A percentile compares a stretch with the other conserved stretches of the same genome.
Conservation (phyloP, 75 land plant genomes). For the Sequoia sempervirens region DNA sequence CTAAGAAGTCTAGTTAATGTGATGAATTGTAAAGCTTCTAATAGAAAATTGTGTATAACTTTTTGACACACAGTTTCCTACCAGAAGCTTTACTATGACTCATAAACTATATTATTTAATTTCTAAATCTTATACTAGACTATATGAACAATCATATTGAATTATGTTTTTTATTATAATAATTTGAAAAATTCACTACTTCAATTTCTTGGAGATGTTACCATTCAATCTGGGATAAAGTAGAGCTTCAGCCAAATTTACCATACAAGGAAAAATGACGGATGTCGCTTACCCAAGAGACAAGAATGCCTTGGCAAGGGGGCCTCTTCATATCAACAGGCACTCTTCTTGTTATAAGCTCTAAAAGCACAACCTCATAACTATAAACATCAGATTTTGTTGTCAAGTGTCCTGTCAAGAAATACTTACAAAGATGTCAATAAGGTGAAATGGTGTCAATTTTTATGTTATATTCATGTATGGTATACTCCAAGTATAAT, state of each 20-base stretch:
- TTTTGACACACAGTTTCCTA: too few species aligned
- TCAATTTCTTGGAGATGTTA: conserved; percentile 5
- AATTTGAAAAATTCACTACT: background rate
- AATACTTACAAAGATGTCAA: conserved; percentile 13
- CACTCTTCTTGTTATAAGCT: conserved; percentile 59
- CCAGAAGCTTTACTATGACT: too few species aligned
- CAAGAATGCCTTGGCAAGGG: conserved; percentile 53
- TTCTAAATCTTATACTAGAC: too few species aligned
- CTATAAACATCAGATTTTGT: conserved; percentile 82
- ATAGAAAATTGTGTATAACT: too few species aligned
- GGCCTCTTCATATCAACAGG: conserved; percentile 61
- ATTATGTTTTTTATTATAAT: too few species aligned
- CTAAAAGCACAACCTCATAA: conserved; percentile 74
- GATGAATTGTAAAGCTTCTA: too few species aligned
- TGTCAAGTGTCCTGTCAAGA: conserved; percentile 61
- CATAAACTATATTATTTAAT: too few species aligned
- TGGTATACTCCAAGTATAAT: background rate
- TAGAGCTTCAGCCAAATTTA: conserved; percentile 10
- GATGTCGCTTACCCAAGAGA: conserved; percentile 23
- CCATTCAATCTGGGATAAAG: background rate
- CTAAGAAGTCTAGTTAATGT: too few species aligned
- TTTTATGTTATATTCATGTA: background rate
- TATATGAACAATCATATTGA: too few species aligned
- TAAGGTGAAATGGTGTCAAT: background rate
- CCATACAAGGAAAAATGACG: background rate